Evolutionary conservation across 2,329 filamentous ascomycete genomes (phyloP).

Genomic region (Remersonia thermophila): DNA sequence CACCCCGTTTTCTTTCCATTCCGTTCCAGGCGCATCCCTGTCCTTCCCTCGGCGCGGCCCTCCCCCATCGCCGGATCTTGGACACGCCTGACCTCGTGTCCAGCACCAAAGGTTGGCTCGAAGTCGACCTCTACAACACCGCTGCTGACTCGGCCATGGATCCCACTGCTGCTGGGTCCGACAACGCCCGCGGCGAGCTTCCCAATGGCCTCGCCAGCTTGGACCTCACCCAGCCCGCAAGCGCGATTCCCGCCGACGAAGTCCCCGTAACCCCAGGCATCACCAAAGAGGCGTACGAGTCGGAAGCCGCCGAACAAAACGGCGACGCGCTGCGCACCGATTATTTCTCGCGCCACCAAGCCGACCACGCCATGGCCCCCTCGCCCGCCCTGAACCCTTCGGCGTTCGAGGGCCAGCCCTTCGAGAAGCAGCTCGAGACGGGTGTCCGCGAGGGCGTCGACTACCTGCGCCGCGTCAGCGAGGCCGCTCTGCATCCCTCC

Average conservation of each 20-base stretch:
- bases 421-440: conserved; percentile 16
- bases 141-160: too few relatives aligned
- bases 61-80: too few relatives aligned
- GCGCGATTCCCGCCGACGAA: conserved; percentile 20
- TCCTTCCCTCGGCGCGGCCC: too few relatives aligned
- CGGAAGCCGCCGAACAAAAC: conserved; percentile 10
- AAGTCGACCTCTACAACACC: too few relatives aligned
- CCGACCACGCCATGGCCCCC: conserved; percentile 16
- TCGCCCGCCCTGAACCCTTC: conserved; percentile 15
- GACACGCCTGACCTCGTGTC: too few relatives aligned
- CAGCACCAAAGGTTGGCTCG: too few relatives aligned
- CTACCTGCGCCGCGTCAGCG: conserved; percentile 32
- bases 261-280: conserved; percentile 32
- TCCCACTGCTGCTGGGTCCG: too few relatives aligned
- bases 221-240: conserved; percentile 23
- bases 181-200: too few relatives aligned
- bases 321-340: conserved; percentile 4
- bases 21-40: too few relatives aligned
- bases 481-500: conserved; percentile 23
- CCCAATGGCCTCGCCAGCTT: too few relatives aligned
- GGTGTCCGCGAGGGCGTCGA: conserved; percentile 28
- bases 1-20: too few relatives aligned
- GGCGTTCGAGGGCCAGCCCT: conserved; percentile 11
- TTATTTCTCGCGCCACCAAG: conserved; percentile 21
- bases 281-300: conserved; percentile 21